Evolutionary conservation across 371 early-diverging fungal genomes (phyloP).

Genomic region (Coemansia sp.): DNA sequence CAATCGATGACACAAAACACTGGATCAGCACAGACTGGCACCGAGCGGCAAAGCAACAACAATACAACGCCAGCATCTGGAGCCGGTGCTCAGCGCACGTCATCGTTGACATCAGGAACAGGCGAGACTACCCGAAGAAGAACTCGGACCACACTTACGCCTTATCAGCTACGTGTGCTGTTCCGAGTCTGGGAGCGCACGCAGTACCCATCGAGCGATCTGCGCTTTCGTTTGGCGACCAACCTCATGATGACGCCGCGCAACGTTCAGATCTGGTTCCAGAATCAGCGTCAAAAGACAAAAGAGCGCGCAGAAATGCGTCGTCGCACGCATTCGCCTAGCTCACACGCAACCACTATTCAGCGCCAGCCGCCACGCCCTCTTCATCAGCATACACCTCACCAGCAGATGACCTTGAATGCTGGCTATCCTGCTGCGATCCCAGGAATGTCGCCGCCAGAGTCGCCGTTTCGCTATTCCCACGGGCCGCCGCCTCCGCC

Average conservation of each 20-base stretch:
- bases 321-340: constrained; percentile 48
- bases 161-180: constrained; percentile 47
- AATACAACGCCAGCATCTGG: constrained; percentile 5
- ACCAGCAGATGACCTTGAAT: not conserved
- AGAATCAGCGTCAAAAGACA: constrained; percentile 78
- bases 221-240: constrained; percentile 62
- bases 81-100: constrained; percentile 12
- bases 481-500: constrained; percentile 45
- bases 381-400: constrained; percentile 3
- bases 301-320: constrained; percentile 57
- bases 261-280: constrained; percentile 86
- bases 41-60: not conserved
- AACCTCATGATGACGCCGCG: constrained; percentile 71
- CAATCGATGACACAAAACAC: constrained; percentile 1
- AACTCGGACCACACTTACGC: constrained; percentile 51
- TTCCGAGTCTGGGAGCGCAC: constrained; percentile 48
- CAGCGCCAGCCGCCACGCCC: constrained; percentile 18
- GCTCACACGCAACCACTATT: constrained; percentile 13
- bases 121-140: constrained; percentile 40
- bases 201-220: constrained; percentile 47
- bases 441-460: constrained; percentile 35
- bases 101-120: constrained; percentile 7
- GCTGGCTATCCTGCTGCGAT: constrained; percentile 17
- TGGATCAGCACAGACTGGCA: not conserved
- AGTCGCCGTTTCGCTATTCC: constrained; percentile 39